These are phyloP conservation scores for Blastobotrys robertii DNA, from an alignment of 805 yeast genomes.

Conservation along the genomic window DNA sequence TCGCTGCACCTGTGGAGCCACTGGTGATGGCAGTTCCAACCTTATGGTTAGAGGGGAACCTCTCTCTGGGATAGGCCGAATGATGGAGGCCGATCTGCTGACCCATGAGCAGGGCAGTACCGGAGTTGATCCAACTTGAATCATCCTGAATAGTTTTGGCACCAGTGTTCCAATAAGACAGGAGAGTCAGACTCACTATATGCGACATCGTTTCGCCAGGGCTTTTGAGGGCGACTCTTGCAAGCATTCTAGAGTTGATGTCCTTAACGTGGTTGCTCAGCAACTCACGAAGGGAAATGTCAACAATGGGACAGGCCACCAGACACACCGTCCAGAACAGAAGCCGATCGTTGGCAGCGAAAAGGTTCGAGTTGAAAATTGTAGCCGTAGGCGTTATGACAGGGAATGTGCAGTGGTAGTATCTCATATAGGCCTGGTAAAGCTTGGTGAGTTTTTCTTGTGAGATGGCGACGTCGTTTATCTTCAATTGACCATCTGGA, in stretches of 20 bases:
- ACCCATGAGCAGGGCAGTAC: slow-evolving; percentile 3
- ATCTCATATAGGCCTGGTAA: slow-evolving; percentile 5
- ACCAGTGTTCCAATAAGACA: slow-evolving; percentile 4
- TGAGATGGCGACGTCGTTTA: neutral
- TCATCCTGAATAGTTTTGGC: slow-evolving; percentile 2
- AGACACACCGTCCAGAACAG: slow-evolving; percentile 9
- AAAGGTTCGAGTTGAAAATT: too few relatives aligned
- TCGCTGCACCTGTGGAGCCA: too few relatives aligned
- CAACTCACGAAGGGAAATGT: neutral
- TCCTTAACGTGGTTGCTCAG: slow-evolving; percentile 2
- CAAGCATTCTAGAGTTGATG: neutral
- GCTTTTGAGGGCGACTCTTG: neutral
- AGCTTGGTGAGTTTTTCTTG: neutral
- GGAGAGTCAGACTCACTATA: slow-evolving; percentile 1
- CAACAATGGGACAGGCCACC: slow-evolving; percentile 1
- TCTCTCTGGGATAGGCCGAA: neutral
- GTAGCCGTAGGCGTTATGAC: slow-evolving; percentile 2
- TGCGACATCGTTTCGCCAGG: slow-evolving; percentile 1
- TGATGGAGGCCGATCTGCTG: slow-evolving; percentile 5
- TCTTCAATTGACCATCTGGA: slow-evolving; percentile 1
- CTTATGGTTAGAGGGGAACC: too few relatives aligned
- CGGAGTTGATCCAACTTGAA: slow-evolving; percentile 2
- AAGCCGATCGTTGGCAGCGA: neutral
- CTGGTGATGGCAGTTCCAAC: too few relatives aligned
- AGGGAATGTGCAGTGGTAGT: slow-evolving; percentile 9